phyloP scores from a whole-genome alignment of 345 rosid genomes.

The Theobroma cacao region DNA sequence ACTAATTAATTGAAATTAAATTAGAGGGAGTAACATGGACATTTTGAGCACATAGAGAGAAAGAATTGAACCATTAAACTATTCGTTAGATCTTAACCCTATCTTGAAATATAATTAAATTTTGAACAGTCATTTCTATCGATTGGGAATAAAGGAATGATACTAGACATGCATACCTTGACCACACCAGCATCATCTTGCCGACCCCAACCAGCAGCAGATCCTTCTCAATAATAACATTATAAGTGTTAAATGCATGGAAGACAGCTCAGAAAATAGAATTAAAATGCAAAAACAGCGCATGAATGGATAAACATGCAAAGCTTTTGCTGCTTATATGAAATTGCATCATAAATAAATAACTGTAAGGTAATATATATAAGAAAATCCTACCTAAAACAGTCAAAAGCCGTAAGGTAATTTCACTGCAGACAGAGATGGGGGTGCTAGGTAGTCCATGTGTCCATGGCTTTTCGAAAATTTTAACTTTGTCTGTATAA shows the following conservation, averaged over 20 bases:
- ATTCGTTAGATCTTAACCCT: neutral
- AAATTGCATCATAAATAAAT: neutral
- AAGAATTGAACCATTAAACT: neutral
- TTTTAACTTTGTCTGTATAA: neutral
- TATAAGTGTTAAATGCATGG: neutral
- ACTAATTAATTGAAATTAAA: neutral
- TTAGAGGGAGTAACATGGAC: neutral
- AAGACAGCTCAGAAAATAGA: neutral
- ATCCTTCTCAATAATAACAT: conserved; percentile 47
- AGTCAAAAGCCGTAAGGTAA: neutral
- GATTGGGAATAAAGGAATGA: neutral
- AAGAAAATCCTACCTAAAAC: neutral
- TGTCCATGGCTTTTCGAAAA: neutral
- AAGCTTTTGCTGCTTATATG: neutral
- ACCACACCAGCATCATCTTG: conserved; percentile 95
- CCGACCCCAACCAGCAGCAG: conserved; percentile 97
- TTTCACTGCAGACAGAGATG: neutral
- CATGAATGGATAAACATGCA: neutral
- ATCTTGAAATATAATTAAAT: neutral
- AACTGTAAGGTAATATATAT: too few relatives aligned
- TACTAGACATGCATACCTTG: conserved; percentile 47
- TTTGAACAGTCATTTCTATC: neutral
- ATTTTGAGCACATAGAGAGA: neutral
- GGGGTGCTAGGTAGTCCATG: neutral
- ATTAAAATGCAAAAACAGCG: neutral